phyloP scores from a whole-genome alignment of 768 basidiomycete species.

The Mycena metata region DNA sequence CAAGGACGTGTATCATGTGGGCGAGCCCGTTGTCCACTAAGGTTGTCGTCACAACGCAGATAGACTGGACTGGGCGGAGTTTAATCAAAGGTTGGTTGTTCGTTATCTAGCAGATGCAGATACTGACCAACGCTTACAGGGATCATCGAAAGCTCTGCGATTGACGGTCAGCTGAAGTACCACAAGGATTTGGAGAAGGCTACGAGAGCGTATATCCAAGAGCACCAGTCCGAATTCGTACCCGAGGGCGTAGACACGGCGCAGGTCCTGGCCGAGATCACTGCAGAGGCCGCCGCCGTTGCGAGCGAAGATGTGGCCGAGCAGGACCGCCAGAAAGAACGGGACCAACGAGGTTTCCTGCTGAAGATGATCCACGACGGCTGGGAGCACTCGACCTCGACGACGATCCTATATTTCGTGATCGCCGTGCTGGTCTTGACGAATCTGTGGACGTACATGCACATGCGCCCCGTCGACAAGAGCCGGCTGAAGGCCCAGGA shows the following conservation, averaged over 20 bases:
- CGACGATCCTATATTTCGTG: slow-evolving; percentile 78
- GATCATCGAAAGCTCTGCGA: slow-evolving; percentile 91
- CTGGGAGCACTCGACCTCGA: slow-evolving; percentile 82
- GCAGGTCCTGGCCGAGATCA: slow-evolving; percentile 51
- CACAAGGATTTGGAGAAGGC: slow-evolving; percentile 85
- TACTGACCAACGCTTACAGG: slow-evolving; percentile 58
- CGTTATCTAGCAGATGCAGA: not conserved
- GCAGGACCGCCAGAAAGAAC: slow-evolving; percentile 76
- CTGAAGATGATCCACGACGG: slow-evolving; percentile 84
- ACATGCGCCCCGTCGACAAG: slow-evolving; percentile 50
- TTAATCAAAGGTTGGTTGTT: slow-evolving; percentile 90
- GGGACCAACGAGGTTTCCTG: slow-evolving; percentile 78
- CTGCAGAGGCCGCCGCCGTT: slow-evolving; percentile 25
- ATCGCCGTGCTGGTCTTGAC: slow-evolving; percentile 81
- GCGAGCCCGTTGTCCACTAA: slow-evolving; percentile 82
- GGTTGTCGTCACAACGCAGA: slow-evolving; percentile 89
- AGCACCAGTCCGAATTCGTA: slow-evolving; percentile 91
- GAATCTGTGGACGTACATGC: slow-evolving; percentile 76
- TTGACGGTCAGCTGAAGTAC: slow-evolving; percentile 93
- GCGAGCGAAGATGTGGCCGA: slow-evolving; percentile 44
- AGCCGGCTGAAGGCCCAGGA: slow-evolving; percentile 64
- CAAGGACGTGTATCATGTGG: slow-evolving; percentile 95
- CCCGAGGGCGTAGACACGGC: slow-evolving; percentile 80
- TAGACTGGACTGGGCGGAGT: slow-evolving; percentile 97
- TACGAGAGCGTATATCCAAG: slow-evolving; percentile 91